Conservation (phyloP, 2,329 filamentous ascomycete species). For the Sporothrix humicola region DNA sequence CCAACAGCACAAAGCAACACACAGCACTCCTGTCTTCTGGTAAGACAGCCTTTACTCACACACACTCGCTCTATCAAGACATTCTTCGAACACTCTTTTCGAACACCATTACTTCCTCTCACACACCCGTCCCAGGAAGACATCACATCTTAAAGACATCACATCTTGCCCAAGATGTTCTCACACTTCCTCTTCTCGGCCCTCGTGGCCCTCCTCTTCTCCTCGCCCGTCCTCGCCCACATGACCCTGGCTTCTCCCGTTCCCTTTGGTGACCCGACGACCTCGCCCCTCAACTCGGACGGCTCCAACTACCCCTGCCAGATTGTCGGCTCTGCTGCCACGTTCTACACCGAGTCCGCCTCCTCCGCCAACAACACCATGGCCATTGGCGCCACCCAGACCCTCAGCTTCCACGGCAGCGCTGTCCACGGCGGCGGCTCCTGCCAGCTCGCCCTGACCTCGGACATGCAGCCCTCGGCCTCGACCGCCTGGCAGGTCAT, state of each 20-base stretch:
- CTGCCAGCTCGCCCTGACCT: constrained; percentile 44
- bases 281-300: constrained; percentile 36
- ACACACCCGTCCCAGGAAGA: too few species aligned
- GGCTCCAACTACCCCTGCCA: constrained; percentile 40
- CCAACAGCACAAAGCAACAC: constrained; percentile 5
- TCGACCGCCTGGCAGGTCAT: constrained; percentile 43
- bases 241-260: constrained; percentile 37
- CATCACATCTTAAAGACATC: not conserved
- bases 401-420: constrained; percentile 42
- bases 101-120: not conserved
- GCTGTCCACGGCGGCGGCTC: constrained; percentile 44
- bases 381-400: constrained; percentile 36
- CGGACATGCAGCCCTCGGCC: constrained; percentile 38
- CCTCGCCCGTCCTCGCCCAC: constrained; percentile 35
- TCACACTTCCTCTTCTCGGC: constrained; percentile 12
- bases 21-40: constrained; percentile 23
- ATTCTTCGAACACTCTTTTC: not conserved
- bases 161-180: constrained; percentile 5
- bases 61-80: not conserved
- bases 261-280: constrained; percentile 39
- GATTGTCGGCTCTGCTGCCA: constrained; percentile 48
- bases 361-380: constrained; percentile 37
- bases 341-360: constrained; percentile 46
- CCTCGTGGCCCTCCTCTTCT: constrained; percentile 29
- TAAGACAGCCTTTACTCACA: not conserved